A percentile compares a stretch with the other conserved stretches of the same genome.
Conservation (phyloP, 305 asterid genomes). For the Fraxinus sp. region DNA sequence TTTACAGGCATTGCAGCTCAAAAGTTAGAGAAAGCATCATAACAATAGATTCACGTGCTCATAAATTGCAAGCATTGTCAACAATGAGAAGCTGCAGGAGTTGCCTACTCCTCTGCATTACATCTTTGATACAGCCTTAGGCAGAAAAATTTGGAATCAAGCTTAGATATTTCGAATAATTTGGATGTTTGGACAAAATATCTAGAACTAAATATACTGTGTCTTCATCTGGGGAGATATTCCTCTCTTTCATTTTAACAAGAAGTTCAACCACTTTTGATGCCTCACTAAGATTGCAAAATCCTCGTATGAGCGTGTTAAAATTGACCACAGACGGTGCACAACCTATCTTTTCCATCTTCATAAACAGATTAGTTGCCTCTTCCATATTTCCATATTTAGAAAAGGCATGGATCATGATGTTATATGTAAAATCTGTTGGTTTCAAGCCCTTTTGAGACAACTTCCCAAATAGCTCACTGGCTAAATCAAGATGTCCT, state of each 20-base stretch:
- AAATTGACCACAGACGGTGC: conserved; percentile 35
- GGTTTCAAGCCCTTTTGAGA: conserved; percentile 49
- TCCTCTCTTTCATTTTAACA: conserved; percentile 53
- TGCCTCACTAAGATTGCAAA: conserved; percentile 41
- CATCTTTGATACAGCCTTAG: conserved; percentile 1
- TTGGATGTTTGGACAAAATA: conserved; percentile 56
- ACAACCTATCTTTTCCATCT: background rate
- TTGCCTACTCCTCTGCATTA: background rate
- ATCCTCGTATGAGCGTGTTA: conserved; percentile 64
- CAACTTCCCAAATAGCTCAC: conserved; percentile 44
- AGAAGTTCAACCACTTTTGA: conserved; percentile 53
- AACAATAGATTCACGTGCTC: background rate
- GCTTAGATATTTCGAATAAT: conserved; percentile 40
- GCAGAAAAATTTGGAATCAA: conserved; percentile 57
- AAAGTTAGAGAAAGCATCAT: background rate
- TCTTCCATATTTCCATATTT: conserved; percentile 53
- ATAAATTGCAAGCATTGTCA: background rate
- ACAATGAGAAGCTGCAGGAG: background rate
- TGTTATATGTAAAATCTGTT: conserved; percentile 43
- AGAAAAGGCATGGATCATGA: conserved; percentile 67
- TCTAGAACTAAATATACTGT: conserved; percentile 56
- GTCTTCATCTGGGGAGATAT: conserved; percentile 44
- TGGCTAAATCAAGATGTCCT: conserved; percentile 44
- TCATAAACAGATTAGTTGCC: conserved; percentile 19
- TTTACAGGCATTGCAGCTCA: background rate